These are phyloP conservation scores for Debaryomycetaceae sp. DNA, from an alignment of 1,139 yeast species.

Conservation along the genomic window DNA sequence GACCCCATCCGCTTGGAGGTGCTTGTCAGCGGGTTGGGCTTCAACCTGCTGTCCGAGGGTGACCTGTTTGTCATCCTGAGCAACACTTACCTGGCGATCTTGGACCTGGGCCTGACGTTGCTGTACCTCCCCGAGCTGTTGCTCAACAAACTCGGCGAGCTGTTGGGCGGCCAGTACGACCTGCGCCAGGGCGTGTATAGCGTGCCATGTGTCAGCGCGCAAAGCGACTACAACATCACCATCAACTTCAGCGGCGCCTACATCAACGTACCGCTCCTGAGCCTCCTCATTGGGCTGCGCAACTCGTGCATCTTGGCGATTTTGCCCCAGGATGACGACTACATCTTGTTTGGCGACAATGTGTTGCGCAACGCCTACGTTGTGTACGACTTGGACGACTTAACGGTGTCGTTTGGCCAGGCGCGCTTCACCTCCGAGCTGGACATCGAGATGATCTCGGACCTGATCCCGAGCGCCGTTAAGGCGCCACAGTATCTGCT, in stretches of 20 bases:
- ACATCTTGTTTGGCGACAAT: conserved; percentile 22
- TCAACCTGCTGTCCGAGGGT: conserved; percentile 11
- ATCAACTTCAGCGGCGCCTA: conserved; percentile 36
- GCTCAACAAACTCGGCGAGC: conserved; percentile 22
- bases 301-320: conserved; percentile 28
- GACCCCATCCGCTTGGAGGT: conserved; percentile 26
- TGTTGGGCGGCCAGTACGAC: conserved; percentile 23
- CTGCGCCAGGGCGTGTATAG: conserved; percentile 19
- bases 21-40: conserved; percentile 17
- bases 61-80: conserved; percentile 13
- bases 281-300: conserved; percentile 17
- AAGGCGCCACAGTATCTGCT: conserved; percentile 2
- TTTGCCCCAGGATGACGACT: conserved; percentile 16
- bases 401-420: conserved; percentile 23
- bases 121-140: conserved; percentile 28
- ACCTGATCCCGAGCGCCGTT: conserved; percentile 2
- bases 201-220: conserved; percentile 14
- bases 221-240: conserved; percentile 17
- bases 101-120: conserved; percentile 44
- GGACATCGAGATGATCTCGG: conserved; percentile 9
- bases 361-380: conserved; percentile 28
- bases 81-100: conserved; percentile 25
- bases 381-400: conserved; percentile 26
- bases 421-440: conserved; percentile 16
- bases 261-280: conserved; percentile 33